These are phyloP conservation scores for Salvia sclarea DNA, from an alignment of 305 asterid species.

Conservation along the genomic window DNA sequence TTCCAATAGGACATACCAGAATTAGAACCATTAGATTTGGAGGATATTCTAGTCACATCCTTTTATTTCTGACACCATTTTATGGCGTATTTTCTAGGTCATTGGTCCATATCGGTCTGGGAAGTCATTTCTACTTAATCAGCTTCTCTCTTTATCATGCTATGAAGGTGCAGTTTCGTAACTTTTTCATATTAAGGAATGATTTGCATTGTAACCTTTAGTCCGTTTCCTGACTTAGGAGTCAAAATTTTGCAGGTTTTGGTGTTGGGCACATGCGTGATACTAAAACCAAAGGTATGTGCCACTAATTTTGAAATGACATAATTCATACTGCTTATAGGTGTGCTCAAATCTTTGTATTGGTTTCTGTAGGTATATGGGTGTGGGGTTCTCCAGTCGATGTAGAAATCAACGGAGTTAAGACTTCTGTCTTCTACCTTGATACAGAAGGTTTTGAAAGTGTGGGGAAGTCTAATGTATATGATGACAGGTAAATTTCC, in stretches of 20 bases:
- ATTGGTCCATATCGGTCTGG: slow-evolving; percentile 99
- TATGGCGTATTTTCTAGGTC: slow-evolving; percentile 53
- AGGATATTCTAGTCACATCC: background rate
- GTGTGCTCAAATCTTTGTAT: slow-evolving; percentile 23
- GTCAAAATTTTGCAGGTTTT: slow-evolving; percentile 64
- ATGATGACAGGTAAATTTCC: slow-evolving; percentile 81
- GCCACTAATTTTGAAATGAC: background rate
- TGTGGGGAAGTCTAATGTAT: slow-evolving; percentile 95
- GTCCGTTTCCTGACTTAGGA: slow-evolving; percentile 29
- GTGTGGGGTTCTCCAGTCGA: slow-evolving; percentile 92
- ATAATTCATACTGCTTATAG: background rate
- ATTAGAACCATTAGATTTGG: slow-evolving; percentile 1
- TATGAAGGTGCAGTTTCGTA: slow-evolving; percentile 65
- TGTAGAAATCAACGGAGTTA: slow-evolving; percentile 74
- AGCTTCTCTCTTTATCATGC: slow-evolving; percentile 95
- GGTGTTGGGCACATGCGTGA: slow-evolving; percentile 99
- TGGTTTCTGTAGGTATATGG: slow-evolving; percentile 75
- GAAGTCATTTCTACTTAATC: slow-evolving; percentile 93
- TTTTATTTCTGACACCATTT: slow-evolving; percentile 23
- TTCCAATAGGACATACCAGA: slow-evolving; percentile 15
- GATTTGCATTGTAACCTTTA: slow-evolving; percentile 8
- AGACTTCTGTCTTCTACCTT: slow-evolving; percentile 89
- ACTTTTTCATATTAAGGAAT: background rate
- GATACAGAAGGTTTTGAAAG: slow-evolving; percentile 99
- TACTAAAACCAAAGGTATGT: slow-evolving; percentile 91